A percentile compares a stretch with the other conserved stretches of the same genome.
Conservation (phyloP, 2,329 filamentous ascomycete species). For the Xylaria sp. region DNA sequence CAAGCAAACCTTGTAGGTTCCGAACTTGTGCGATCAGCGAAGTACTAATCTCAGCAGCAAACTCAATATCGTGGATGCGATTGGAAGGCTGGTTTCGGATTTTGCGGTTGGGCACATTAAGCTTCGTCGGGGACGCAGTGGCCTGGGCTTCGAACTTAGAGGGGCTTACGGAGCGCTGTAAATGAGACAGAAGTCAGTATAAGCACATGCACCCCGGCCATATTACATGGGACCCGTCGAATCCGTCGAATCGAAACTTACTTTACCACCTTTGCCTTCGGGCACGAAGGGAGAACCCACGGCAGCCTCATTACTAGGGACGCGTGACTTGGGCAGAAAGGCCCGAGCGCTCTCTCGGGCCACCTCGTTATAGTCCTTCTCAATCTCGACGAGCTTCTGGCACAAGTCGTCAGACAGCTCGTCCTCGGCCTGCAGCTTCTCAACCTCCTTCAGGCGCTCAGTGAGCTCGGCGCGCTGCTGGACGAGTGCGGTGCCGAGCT, state of each 20-base stretch:
- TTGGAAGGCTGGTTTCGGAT: conserved; percentile 89
- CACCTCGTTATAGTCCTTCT: conserved; percentile 95
- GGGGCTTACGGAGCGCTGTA: conserved; percentile 75
- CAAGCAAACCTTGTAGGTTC: conserved; percentile 84
- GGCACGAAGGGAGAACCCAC: conserved; percentile 64
- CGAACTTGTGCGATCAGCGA: conserved; percentile 94
- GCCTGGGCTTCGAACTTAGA: conserved; percentile 86
- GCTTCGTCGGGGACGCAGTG: conserved; percentile 87
- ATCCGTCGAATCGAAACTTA: conserved; percentile 51
- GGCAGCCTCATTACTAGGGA: conserved; percentile 74
- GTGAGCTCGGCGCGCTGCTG: conserved; percentile 86
- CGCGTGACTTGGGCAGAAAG: conserved; percentile 85
- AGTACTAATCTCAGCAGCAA: conserved; percentile 97
- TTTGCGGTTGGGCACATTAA: conserved; percentile 86
- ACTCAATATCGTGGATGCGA: conserved; percentile 94
- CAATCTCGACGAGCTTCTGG: conserved; percentile 84
- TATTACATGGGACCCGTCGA: background rate
- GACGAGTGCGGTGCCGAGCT: conserved; percentile 83
- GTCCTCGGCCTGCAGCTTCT: conserved; percentile 77
- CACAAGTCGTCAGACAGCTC: conserved; percentile 87
- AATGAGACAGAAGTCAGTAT: conserved; percentile 31
- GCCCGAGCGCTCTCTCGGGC: conserved; percentile 89
- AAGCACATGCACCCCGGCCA: conserved; percentile 6
- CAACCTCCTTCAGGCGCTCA: conserved; percentile 85
- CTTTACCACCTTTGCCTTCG: conserved; percentile 63